These are phyloP conservation scores for Vanderwaltozyma tropicalis DNA, from an alignment of 805 yeast species.

Conservation along the genomic window DNA sequence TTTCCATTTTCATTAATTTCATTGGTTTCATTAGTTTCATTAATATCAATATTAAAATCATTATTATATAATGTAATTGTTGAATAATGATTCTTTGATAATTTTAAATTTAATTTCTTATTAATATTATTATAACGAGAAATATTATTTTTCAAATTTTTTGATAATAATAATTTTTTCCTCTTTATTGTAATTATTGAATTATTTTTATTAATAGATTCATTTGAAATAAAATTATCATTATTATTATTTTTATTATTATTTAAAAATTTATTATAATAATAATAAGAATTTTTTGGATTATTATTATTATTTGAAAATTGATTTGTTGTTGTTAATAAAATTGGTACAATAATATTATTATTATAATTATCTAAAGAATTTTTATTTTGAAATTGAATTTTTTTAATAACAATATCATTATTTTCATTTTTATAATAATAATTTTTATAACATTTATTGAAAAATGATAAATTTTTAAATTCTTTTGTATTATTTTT, in stretches of 20 bases:
- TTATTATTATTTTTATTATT: background rate
- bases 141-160: constrained; percentile 1
- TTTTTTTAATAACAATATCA: background rate
- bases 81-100: background rate
- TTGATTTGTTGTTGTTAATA: constrained; percentile 1
- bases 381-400: background rate
- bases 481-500: no score
- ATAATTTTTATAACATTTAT: background rate
- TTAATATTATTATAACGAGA: background rate
- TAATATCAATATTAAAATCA: background rate
- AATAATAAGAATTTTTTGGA: no score
- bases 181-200: background rate
- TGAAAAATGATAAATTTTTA: no score
- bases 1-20: no score
- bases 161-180: constrained; percentile 3
- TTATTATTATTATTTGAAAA: background rate
- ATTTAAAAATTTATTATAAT: no score
- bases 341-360: constrained; percentile 1
- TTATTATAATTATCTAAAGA: background rate
- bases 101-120: no score
- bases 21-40: no score
- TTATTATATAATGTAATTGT: background rate
- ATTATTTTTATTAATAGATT: background rate
- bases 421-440: background rate
- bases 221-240: background rate